These are phyloP conservation scores for Colletotrichum sp. DNA, from an alignment of 2,329 filamentous ascomycete species.

Conservation along the genomic window DNA sequence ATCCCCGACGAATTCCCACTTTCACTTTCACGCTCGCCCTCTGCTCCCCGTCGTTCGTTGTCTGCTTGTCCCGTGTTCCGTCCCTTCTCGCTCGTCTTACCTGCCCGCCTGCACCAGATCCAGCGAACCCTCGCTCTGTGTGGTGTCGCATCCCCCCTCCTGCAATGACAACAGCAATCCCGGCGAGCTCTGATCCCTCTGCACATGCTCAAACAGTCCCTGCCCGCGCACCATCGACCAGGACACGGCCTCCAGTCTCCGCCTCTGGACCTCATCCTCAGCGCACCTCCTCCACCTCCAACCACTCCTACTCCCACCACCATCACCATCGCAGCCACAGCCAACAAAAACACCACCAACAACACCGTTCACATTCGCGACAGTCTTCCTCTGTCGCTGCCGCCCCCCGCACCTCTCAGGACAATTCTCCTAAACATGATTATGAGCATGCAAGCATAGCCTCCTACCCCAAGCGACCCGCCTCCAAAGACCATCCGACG, in stretches of 20 bases:
- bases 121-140: neutral
- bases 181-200: conserved; percentile 34
- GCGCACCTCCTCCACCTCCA: conserved; percentile 27
- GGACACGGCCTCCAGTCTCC: conserved; percentile 35
- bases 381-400: conserved; percentile 32
- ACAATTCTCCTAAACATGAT: conserved; percentile 65
- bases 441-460: conserved; percentile 75
- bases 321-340: neutral
- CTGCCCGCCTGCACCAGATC: neutral
- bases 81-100: neutral
- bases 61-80: neutral
- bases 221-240: conserved; percentile 40
- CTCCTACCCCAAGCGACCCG: conserved; percentile 66
- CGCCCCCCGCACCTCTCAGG: conserved; percentile 41
- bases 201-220: conserved; percentile 30
- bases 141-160: conserved; percentile 14
- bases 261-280: conserved; percentile 15
- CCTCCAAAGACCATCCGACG: conserved; percentile 66
- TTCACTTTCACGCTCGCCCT: neutral
- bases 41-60: neutral
- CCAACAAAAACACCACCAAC: neutral
- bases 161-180: conserved; percentile 39
- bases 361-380: conserved; percentile 28
- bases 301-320: conserved; percentile 32
- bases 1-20: conserved; percentile 3